Evolutionary conservation across 2,329 filamentous ascomycete species (phyloP), one percentile per base, ranked within the genome.

Genomic region (Calonectria hawksworthii): DNA sequence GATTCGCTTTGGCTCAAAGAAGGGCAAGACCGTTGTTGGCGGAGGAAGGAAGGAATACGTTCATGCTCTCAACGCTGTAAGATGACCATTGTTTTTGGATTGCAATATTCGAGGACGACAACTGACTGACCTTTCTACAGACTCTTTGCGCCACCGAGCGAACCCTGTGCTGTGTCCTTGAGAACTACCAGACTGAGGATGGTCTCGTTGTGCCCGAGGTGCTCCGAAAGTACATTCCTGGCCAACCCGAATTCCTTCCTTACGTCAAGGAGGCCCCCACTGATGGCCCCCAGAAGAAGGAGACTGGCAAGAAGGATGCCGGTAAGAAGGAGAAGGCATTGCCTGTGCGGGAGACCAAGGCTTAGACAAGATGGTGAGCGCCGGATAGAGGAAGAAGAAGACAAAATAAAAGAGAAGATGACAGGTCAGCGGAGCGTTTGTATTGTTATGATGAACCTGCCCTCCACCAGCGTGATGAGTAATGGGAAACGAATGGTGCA

Each of bases 151-250:
- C 96, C 23, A 98, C 96, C 1, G 96, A 98, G 83, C 92, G 96
- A 83, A 95, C 96, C 0, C 90, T 99, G 65, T 99, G 97, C 90
- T 98, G 96, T 84, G 90, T 99, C 54, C 91, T 99, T 50, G 97
- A 99, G 87, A 99, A 99, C 87, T 99, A 96, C 86, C 97, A 99
- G 88, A 97, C 93, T 0, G 93, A 96, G 82, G 94, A 95, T 89
- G 95, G 95, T 76, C 90, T 98, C 80, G 90, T 91, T 72, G 93
- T 98, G 41, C 96, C 96, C 0, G 94, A 96, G 85, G 93, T 94
- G 59, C 90, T 98, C 74, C 92, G 95, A 80, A 96, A 96, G 86
- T 99, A 98, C 85, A 93, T 99, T 67, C 96, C 96, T 2, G 96
- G 96, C 41, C 90, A 95, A 51, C 96, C 95, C 1, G 95, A 96